Evolutionary conservation across 176 grass and related monocot genomes (phyloP), one percentile per base, ranked within the genome.

Genomic region (Aegilops bicornis): DNA sequence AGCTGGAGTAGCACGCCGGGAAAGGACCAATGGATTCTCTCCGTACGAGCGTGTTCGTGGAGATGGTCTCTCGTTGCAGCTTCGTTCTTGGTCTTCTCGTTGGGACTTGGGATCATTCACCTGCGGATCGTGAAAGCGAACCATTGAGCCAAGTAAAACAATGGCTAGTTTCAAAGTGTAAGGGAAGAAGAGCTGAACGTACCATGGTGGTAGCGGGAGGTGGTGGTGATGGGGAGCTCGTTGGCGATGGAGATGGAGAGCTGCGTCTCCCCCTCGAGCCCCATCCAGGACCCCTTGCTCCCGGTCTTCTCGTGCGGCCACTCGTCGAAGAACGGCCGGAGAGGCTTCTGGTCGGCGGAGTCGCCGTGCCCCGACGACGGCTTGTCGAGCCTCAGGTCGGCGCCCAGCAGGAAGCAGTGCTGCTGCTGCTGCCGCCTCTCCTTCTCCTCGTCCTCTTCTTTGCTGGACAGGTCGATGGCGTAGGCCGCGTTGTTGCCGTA

Each of bases 271-370:
- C 88, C 90, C 32, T 87, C 91, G 1, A 90, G 68, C 12, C 91
- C 91, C 86, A 94, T 91, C 96, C 96, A 98, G 0, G 96, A 87
- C 4, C 79, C 91, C 64, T 92, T 93, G 68, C 10, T 83, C 1
- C 32, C 73, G 0, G 43, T 37, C 68, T 86, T 90, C 89, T 95
- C 90, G 29, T 89, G 93, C 30, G 96, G 96, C 91, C 90, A 94
- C 78, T 98, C 96, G 24, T 98, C 93, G 36, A 98, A 92, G 88
- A 98, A 98, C 0, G 78, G 95, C 16, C 93, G 87, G 14, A 98
- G 95, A 1, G 95, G 95, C 82, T 89, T 95, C 85, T 91, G 88
- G 24, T 84, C 47, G 4, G 52, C 36, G 7, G 27, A 22, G 25
- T 25, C 54, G 42, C 40, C 84, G 13, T 76, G 48, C 10, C 63